Conservation (phyloP, 371 early-diverging fungal genomes). For the Dentiscutata heterogama region DNA sequence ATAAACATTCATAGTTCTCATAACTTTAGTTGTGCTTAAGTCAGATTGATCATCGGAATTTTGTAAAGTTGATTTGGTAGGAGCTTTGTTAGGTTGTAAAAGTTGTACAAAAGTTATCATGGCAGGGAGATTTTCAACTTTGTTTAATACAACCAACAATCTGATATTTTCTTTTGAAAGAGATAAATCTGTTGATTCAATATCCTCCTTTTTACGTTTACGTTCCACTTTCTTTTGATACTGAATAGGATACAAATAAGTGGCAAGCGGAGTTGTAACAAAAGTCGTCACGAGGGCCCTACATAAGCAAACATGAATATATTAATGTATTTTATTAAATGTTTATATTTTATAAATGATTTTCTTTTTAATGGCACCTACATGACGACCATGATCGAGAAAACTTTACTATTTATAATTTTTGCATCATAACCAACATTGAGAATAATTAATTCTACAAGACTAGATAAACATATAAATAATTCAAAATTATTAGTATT, state of each 20-base stretch:
- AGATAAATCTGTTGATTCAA: neutral
- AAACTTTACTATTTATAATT: conserved; percentile 80
- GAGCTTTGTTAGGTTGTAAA: conserved; percentile 50
- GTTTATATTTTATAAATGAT: neutral
- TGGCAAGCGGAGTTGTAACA: conserved; percentile 75
- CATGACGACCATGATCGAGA: conserved; percentile 93
- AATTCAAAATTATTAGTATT: neutral
- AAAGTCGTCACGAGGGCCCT: conserved; percentile 82
- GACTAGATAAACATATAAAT: conserved; percentile 46
- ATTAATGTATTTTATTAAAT: neutral
- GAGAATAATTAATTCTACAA: conserved; percentile 94
- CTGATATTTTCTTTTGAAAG: neutral
- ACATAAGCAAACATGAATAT: neutral
- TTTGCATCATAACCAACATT: conserved; percentile 91
- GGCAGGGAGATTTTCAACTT: conserved; percentile 73
- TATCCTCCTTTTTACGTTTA: neutral
- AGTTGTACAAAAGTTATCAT: conserved; percentile 78
- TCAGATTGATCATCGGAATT: neutral
- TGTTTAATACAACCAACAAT: conserved; percentile 72
- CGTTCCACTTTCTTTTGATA: conserved; percentile 54
- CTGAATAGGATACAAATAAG: conserved; percentile 66
- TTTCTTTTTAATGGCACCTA: conserved; percentile 38
- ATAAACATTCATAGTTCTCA: conserved; percentile 49
- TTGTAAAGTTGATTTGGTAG: conserved; percentile 34
- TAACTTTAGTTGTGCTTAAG: neutral